Evolutionary conservation across 139 green algal genomes (phyloP).

Genomic region (Chlorella sp.): DNA sequence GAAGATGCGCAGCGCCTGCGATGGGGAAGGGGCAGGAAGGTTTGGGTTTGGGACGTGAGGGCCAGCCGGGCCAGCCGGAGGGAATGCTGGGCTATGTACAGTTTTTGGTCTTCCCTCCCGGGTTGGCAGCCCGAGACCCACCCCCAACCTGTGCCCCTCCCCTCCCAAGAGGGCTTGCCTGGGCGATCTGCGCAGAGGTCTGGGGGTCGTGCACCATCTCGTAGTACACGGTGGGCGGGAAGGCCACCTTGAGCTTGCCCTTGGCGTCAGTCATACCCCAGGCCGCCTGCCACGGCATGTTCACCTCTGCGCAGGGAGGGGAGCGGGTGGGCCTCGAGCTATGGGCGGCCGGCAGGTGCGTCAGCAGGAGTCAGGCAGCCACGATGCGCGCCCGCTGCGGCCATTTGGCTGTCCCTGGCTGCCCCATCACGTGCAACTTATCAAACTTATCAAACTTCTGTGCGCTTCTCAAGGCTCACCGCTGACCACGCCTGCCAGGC

Average conservation of each 20-base stretch:
- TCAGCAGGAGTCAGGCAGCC: too few relatives aligned
- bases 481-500: slow-evolving; percentile 11
- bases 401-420: neutral
- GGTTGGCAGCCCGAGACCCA: neutral
- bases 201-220: neutral
- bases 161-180: neutral
- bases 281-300: slow-evolving; percentile 10
- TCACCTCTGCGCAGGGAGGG: slow-evolving; percentile 7
- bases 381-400: neutral
- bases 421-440: too few relatives aligned
- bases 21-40: neutral
- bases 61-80: too few relatives aligned
- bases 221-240: slow-evolving; percentile 9
- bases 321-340: neutral
- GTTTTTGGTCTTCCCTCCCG: too few relatives aligned
- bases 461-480: slow-evolving; percentile 3
- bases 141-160: neutral
- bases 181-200: neutral
- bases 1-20: neutral
- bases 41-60: too few relatives aligned
- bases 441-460: too few relatives aligned
- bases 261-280: slow-evolving; percentile 10
- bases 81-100: too few relatives aligned
- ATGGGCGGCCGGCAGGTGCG: too few relatives aligned
- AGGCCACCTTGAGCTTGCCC: neutral